Evolutionary conservation across 2,329 filamentous ascomycete genomes (phyloP), one percentile per base, ranked within the genome.

Genomic region (Endocalyx cinctus): DNA sequence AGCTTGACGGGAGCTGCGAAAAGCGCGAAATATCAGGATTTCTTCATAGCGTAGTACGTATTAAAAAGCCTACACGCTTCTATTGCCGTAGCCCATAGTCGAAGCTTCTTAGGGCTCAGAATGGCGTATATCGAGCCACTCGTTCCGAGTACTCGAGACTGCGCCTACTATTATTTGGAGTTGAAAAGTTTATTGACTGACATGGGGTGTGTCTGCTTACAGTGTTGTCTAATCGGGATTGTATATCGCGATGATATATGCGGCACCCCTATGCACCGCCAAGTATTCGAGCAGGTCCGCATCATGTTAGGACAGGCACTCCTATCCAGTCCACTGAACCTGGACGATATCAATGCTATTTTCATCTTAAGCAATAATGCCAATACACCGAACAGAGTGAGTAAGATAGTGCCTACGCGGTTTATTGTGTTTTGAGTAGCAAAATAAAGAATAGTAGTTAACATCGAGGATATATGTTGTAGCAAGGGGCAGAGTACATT

Each of bases 271-370:
- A 30, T 47, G 16, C 60, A 64, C 32, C 52, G 56, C n/a, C 49
- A 57, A 25, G 52, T 64, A 1, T 64, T 63, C 27, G 60, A 64
- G 22, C 60, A 62, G 38, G 57, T 63, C 12, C 52, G 61, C 6
- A 33, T 54, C 10, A 59, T 52, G 17, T 51, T 66, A 5, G 62
- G 62, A 2, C 59, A 64, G 35, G 57, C 61, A 13, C 47, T 65
- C 14, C 44, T 65, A 3, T 55, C 55, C 10, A 65, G 58, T 19
- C 62, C 61, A 5, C 33, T 66, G n/a, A 57, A 55, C 14, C 43
- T 65, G 12, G 60, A 64, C 31, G 62, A 66, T 34, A 57, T 66
- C 15, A 63, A 58, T 20, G 62, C 59, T 3, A 47, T 65, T 30
- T 48, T 65, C 12, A 54, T 66, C 25, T 63, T 62, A 50, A 59